Evolutionary conservation across 2,329 filamentous ascomycete species (phyloP).

Genomic region (Pyricularia pennisetigena): DNA sequence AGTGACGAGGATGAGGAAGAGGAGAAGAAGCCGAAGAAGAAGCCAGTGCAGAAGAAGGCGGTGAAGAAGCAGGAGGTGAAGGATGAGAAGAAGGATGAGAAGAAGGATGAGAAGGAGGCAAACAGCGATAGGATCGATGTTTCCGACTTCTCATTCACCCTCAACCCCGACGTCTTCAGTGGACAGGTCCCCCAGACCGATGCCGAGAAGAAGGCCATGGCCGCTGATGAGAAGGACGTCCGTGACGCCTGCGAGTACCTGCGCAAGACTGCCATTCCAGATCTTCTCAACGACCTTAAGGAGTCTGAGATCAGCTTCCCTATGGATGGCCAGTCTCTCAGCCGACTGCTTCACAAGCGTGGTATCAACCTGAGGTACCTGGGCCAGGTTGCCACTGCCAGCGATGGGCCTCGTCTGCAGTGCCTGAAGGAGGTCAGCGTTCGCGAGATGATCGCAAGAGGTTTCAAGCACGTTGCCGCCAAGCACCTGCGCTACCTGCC

Average conservation of each 20-base stretch:
- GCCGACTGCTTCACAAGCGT: conserved; percentile 83
- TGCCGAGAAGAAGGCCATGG: conserved; percentile 76
- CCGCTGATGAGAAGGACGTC: conserved; percentile 79
- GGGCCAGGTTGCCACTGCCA: conserved; percentile 68
- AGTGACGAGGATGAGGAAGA: conserved; percentile 20
- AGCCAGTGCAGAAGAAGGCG: conserved; percentile 14
- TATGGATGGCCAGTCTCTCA: conserved; percentile 93
- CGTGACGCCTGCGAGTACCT: conserved; percentile 74
- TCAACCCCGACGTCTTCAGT: conserved; percentile 94
- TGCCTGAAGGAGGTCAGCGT: conserved; percentile 68
- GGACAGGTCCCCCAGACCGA: conserved; percentile 84
- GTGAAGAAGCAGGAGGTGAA: conserved; percentile 22
- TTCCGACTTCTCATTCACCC: conserved; percentile 73
- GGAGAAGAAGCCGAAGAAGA: conserved; percentile 18
- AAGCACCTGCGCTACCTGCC: conserved; percentile 72
- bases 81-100: conserved; percentile 20
- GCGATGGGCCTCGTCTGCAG: conserved; percentile 60
- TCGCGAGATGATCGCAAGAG: conserved; percentile 91
- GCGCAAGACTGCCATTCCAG: conserved; percentile 68
- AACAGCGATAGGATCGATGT: conserved; percentile 68
- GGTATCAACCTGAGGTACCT: conserved; percentile 96
- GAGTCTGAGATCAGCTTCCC: conserved; percentile 94
- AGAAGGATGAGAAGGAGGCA: conserved; percentile 26
- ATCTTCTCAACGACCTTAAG: conserved; percentile 74
- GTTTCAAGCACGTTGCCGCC: conserved; percentile 87